A percentile compares a stretch with the other conserved stretches of the same genome.
phyloP scores from a whole-genome alignment of 192 early-diverging fungal genomes.

The Entomortierella lignicola region DNA sequence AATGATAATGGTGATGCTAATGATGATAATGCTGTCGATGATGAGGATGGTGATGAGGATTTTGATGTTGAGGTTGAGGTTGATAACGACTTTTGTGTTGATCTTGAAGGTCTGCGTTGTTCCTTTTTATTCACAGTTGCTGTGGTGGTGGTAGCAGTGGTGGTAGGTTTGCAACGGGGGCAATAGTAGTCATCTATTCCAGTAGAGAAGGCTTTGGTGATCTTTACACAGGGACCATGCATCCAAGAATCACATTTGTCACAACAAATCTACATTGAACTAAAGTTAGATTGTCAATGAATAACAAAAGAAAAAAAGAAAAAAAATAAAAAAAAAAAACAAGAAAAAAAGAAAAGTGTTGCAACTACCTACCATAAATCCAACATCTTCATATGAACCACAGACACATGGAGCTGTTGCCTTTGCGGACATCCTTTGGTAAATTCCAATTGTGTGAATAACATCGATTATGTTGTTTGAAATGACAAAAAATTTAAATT shows the following conservation, averaged over 20 bases:
- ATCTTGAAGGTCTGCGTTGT: not conserved
- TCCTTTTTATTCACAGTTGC: not conserved
- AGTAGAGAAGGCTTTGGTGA: slow-evolving; percentile 18
- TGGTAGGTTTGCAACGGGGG: slow-evolving; percentile 8
- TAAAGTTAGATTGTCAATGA: not conserved
- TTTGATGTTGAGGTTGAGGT: too few species aligned
- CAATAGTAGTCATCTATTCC: slow-evolving; percentile 33
- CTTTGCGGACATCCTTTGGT: not conserved
- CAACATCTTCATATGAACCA: slow-evolving; percentile 19
- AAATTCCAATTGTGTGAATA: not conserved
- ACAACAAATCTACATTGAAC: slow-evolving; percentile 33
- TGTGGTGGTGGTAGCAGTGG: not conserved
- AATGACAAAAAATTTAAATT: too few species aligned
- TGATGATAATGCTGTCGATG: too few species aligned
- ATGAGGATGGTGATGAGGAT: too few species aligned
- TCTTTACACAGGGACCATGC: slow-evolving; percentile 35
- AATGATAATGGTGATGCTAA: too few species aligned
- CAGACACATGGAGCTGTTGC: slow-evolving; percentile 23
- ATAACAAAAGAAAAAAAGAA: not conserved
- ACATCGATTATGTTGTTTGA: too few species aligned
- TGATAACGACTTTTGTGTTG: not conserved
- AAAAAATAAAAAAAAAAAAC: too few species aligned
- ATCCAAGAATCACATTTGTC: slow-evolving; percentile 38
- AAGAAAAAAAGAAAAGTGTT: not conserved
- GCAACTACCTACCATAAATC: slow-evolving; percentile 41